Evolutionary conservation across 768 basidiomycete genomes (phyloP).

Genomic region (Panellus pusillus): DNA sequence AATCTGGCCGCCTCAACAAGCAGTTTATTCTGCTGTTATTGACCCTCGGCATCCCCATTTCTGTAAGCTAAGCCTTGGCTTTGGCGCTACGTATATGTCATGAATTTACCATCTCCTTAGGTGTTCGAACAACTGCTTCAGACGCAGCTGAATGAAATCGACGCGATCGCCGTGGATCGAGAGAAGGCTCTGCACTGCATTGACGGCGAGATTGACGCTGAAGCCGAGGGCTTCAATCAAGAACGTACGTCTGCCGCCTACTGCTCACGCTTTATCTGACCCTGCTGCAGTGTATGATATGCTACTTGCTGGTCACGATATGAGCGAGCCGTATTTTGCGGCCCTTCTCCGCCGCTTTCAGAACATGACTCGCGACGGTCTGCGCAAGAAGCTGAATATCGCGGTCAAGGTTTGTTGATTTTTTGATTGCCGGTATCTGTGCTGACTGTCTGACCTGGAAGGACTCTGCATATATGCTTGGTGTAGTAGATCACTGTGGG

Average conservation of each 20-base stretch:
- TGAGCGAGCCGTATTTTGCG: slow-evolving; percentile 24
- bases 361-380: slow-evolving; percentile 5
- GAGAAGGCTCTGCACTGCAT: slow-evolving; percentile 18
- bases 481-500: slow-evolving; percentile 24
- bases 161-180: slow-evolving; percentile 9
- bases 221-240: slow-evolving; percentile 13
- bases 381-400: slow-evolving; percentile 24
- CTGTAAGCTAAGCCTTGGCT: slow-evolving; percentile 1
- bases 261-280: background rate
- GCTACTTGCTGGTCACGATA: slow-evolving; percentile 23
- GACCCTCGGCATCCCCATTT: slow-evolving; percentile 12
- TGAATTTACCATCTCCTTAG: background rate
- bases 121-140: slow-evolving; percentile 20
- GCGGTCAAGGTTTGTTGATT: slow-evolving; percentile 15
- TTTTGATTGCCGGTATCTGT: background rate
- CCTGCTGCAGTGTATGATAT: slow-evolving; percentile 20
- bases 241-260: slow-evolving; percentile 8
- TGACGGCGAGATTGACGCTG: slow-evolving; percentile 20
- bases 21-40: slow-evolving; percentile 24
- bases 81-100: background rate
- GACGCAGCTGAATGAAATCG: slow-evolving; percentile 19
- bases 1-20: slow-evolving; percentile 21
- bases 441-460: background rate
- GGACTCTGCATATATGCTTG: slow-evolving; percentile 21
- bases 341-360: slow-evolving; percentile 18